phyloP scores from a whole-genome alignment of 768 basidiomycete species.

The Kondoa subrosea region DNA sequence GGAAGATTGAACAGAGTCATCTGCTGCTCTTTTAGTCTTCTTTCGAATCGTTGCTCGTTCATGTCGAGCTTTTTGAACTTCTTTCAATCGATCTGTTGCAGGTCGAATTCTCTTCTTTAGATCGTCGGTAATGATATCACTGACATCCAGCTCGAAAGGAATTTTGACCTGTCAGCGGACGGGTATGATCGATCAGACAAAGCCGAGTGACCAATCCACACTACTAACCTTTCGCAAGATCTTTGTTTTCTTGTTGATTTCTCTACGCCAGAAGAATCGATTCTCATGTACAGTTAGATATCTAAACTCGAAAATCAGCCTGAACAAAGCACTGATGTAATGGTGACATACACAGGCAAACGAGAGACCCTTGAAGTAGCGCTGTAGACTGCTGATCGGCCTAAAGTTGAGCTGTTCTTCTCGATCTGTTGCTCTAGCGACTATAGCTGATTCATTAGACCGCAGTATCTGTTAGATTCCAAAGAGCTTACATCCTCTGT shows the following conservation, averaged over 20 bases:
- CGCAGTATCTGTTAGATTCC: background rate
- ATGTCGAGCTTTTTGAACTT: constrained; percentile 61
- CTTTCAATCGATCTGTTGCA: constrained; percentile 53
- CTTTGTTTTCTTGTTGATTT: constrained; percentile 80
- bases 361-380: constrained; percentile 65
- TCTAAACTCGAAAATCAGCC: background rate
- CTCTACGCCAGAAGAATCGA: constrained; percentile 82
- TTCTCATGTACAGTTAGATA: constrained; percentile 78
- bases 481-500: constrained; percentile 11
- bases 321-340: background rate
- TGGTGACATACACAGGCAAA: constrained; percentile 48
- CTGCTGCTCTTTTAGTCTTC: constrained; percentile 36
- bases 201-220: background rate
- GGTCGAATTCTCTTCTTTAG: constrained; percentile 55
- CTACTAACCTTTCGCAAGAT: constrained; percentile 52
- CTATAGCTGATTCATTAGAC: constrained; percentile 36
- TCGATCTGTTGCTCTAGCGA: constrained; percentile 70
- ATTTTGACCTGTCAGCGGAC: constrained; percentile 58
- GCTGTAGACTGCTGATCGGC: constrained; percentile 62
- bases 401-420: constrained; percentile 63
- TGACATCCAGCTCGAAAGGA: constrained; percentile 66
- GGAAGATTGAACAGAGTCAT: constrained; percentile 5
- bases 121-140: constrained; percentile 65
- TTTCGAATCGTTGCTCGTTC: constrained; percentile 70
- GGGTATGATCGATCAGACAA: background rate